Evolutionary conservation across 345 rosid genomes (phyloP).

Genomic region (Pugionium dolabratum): DNA sequence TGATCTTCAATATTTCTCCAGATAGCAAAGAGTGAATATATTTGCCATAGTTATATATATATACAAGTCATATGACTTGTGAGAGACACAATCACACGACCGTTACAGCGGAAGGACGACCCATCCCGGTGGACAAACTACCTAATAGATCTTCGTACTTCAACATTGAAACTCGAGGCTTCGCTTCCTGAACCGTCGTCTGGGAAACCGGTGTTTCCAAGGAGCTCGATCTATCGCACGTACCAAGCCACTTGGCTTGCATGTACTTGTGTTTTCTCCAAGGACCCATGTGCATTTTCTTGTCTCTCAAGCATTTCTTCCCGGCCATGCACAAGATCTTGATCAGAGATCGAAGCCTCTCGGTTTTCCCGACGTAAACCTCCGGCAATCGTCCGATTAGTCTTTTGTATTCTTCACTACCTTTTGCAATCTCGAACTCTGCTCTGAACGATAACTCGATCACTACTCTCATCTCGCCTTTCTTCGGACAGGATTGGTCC

Average conservation of each 20-base stretch:
- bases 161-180: conserved; percentile 71
- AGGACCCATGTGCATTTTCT: conserved; percentile 39
- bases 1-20: too few relatives aligned
- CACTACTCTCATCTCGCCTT: conserved; percentile 56
- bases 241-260: conserved; percentile 45
- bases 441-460: conserved; percentile 72
- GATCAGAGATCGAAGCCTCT: conserved; percentile 63
- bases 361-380: conserved; percentile 14
- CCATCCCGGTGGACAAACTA: conserved; percentile 34
- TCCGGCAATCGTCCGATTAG: conserved; percentile 56
- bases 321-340: conserved; percentile 70
- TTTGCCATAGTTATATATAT: too few relatives aligned
- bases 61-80: conserved; percentile 18
- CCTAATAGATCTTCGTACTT: conserved; percentile 54
- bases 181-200: conserved; percentile 41
- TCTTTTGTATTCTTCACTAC: conserved; percentile 59
- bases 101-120: conserved; percentile 44
- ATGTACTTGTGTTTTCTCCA: too few relatives aligned
- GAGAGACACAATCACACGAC: conserved; percentile 49
- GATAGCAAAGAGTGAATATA: too few relatives aligned
- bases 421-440: conserved; percentile 83
- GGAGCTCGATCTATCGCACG: conserved; percentile 43
- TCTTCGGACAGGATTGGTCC: conserved; percentile 51
- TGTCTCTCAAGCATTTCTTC: conserved; percentile 75
- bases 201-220: conserved; percentile 32